A percentile compares a stretch with the other conserved stretches of the same genome.
Conservation (phyloP, 768 basidiomycete species). For the Kockovaella imperatae region DNA sequence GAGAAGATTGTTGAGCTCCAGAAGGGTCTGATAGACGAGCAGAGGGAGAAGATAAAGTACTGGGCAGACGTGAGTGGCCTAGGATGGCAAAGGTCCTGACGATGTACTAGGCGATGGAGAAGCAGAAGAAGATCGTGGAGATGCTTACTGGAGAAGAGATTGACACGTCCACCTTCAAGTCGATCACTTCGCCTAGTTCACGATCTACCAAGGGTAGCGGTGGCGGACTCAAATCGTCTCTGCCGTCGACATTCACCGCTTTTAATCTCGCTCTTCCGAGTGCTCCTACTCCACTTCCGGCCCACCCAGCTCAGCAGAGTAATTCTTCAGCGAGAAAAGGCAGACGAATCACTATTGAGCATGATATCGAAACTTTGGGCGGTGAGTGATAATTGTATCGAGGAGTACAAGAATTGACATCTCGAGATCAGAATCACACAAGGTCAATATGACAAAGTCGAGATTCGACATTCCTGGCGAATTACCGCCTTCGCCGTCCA, state of each 20-base stretch:
- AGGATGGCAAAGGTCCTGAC: neutral
- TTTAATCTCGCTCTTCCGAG: conserved; percentile 31
- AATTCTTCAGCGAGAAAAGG: conserved; percentile 26
- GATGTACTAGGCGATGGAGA: conserved; percentile 22
- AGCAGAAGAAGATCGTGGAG: conserved; percentile 34
- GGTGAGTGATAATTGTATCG: conserved; percentile 18
- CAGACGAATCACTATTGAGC: conserved; percentile 39
- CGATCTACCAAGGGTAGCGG: too few relatives aligned
- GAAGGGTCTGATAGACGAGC: conserved; percentile 34
- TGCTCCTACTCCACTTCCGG: conserved; percentile 25
- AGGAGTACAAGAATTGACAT: neutral
- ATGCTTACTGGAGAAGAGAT: conserved; percentile 15
- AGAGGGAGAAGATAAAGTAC: conserved; percentile 34
- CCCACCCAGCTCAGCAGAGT: conserved; percentile 28
- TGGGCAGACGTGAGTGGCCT: conserved; percentile 34
- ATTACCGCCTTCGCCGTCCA: conserved; percentile 7
- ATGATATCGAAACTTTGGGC: conserved; percentile 34
- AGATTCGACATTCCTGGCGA: conserved; percentile 8
- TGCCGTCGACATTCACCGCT: conserved; percentile 32
- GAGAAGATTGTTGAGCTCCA: conserved; percentile 40
- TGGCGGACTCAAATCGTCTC: too few relatives aligned
- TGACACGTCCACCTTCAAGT: conserved; percentile 1
- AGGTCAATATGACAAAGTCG: conserved; percentile 7
- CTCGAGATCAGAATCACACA: neutral
- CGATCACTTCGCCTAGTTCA: conserved; percentile 1